Evolutionary conservation across 176 grass and related monocot genomes (phyloP), one percentile per base, ranked within the genome.

Genomic region (Stipa capillata): DNA sequence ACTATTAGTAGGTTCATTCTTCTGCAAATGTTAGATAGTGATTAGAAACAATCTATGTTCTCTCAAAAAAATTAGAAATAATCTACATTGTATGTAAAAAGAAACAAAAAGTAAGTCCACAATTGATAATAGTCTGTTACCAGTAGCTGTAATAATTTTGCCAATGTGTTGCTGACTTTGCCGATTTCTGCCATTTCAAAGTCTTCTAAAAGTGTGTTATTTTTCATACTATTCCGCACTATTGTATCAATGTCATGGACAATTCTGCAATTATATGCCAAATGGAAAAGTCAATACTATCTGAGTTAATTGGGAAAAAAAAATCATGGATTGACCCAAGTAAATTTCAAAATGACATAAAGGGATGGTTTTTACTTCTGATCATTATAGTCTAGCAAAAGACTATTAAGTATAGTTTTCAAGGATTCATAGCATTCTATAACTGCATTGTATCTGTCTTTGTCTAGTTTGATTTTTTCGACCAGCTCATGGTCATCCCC

Each of bases 391-490:
- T 90, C 87, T 41, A 33, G 2, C 71, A 93, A 51, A 85, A 93
- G 78, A 34, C n/a, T 64, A 32, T 9, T 28, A 61, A 93, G 79
- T 73, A 90, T 88, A 40, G 76, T 72, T 71, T 50, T 85, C 69
- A 93, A 79, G 65, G 87, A 85, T 28, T 90, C 61, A 1, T 88
- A 93, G 74, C 87, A 93, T 85, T 93, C 91, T 77, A 83, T 88
- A 44, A 93, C 82, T 72, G 91, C 88, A 76, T 78, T 73, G 77
- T 66, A 83, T 89, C 88, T 90, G 64, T 90, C 85, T 52, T 49
- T 58, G 76, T 93, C 91, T 76, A 79, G 29, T 48, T 77, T 85
- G 70, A 93, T 79, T 78, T 88, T 88, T 64, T 85, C 88, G 32
- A 88, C 83, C 55, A 93, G 69, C 48, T 93, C 87, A 60, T 76